phyloP scores from a whole-genome alignment of 2,329 filamentous ascomycete genomes.

The Penicillium sp. region DNA sequence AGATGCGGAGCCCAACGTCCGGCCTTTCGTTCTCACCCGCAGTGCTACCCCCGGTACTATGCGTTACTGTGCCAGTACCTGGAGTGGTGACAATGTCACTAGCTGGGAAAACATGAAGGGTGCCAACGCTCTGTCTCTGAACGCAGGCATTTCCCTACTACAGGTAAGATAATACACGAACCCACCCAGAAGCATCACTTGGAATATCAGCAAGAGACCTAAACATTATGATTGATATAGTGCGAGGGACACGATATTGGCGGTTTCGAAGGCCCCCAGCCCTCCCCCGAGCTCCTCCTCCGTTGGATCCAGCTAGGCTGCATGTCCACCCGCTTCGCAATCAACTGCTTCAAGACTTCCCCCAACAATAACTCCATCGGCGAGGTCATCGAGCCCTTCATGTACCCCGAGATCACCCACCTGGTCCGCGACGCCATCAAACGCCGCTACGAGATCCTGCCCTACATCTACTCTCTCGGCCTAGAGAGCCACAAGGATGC shows the following conservation, averaged over 20 bases:
- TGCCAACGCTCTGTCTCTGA: constrained; percentile 69
- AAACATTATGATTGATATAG: constrained; percentile 30
- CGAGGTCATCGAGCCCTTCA: constrained; percentile 77
- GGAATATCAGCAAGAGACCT: background rate
- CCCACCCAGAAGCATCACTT: background rate
- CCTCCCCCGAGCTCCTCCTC: constrained; percentile 69
- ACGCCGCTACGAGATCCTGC: constrained; percentile 71
- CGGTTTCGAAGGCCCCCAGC: constrained; percentile 71
- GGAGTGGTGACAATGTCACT: constrained; percentile 75
- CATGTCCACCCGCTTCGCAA: constrained; percentile 71
- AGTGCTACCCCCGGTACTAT: constrained; percentile 73
- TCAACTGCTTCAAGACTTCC: constrained; percentile 78
- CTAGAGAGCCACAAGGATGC: constrained; percentile 65
- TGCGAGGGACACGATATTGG: constrained; percentile 76
- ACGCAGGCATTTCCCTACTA: constrained; percentile 68
- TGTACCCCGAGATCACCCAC: constrained; percentile 70
- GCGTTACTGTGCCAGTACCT: constrained; percentile 70
- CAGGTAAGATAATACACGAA: constrained; percentile 4
- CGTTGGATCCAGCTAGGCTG: constrained; percentile 74
- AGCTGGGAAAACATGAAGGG: constrained; percentile 75
- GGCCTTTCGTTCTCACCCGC: constrained; percentile 71
- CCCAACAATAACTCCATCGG: constrained; percentile 67
- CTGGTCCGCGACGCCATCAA: constrained; percentile 68
- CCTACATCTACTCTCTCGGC: constrained; percentile 70
- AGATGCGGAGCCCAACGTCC: constrained; percentile 59